phyloP scores from a whole-genome alignment of 192 early-diverging fungal species.

The Bifiguratus adelaidae region DNA sequence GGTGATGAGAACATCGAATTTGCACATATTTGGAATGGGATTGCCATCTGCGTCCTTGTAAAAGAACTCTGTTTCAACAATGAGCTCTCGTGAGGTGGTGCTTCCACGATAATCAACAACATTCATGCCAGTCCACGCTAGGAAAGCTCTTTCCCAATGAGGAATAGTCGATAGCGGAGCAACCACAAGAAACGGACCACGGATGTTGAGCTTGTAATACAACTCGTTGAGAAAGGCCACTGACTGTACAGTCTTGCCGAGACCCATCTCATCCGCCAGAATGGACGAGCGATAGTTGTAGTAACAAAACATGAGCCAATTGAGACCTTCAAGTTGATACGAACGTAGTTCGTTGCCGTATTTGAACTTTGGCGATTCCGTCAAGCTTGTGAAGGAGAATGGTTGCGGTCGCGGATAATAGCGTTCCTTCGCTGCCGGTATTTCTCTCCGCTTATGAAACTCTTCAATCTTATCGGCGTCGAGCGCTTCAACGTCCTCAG shows the following conservation, averaged over 20 bases:
- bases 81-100: conserved; percentile 52
- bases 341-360: conserved; percentile 57
- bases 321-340: conserved; percentile 78
- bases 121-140: conserved; percentile 67
- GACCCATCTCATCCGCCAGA: conserved; percentile 87
- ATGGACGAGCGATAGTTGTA: conserved; percentile 70
- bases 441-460: conserved; percentile 47
- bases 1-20: conserved; percentile 50
- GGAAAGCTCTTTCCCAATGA: conserved; percentile 62
- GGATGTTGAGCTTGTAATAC: conserved; percentile 43
- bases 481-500: conserved; percentile 34
- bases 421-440: conserved; percentile 37
- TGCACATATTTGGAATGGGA: conserved; percentile 34
- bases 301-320: conserved; percentile 78
- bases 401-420: too few relatives aligned
- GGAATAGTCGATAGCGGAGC: conserved; percentile 43
- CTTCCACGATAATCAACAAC: conserved; percentile 67
- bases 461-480: conserved; percentile 54
- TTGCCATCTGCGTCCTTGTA: conserved; percentile 44
- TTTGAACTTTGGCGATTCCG: too few relatives aligned
- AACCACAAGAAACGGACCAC: conserved; percentile 66
- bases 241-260: conserved; percentile 76
- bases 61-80: conserved; percentile 77
- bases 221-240: conserved; percentile 66
- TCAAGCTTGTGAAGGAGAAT: too few relatives aligned